Percentiles rank a stretch among this genome's conserved stretches.
phyloP scores from a whole-genome alignment of 2,329 filamentous ascomycete species.

The Stachybotrys chlorohalonatus region DNA sequence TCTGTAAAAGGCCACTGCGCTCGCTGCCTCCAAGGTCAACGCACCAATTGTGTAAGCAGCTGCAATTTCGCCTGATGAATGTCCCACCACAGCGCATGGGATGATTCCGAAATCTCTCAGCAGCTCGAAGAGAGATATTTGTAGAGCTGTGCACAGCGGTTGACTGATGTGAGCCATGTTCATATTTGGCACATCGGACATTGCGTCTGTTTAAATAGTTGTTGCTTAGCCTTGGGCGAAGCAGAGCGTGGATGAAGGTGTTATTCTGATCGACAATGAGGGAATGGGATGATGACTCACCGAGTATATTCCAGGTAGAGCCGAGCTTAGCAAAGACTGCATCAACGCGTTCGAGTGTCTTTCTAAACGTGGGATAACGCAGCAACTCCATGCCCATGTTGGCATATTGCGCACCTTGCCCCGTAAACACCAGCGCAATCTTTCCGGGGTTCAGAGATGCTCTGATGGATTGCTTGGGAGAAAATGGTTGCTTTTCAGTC shows the following conservation, averaged over 20 bases:
- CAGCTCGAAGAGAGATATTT: conserved; percentile 34
- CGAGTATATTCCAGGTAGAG: not conserved
- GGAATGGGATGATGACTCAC: not conserved
- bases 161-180: conserved; percentile 26
- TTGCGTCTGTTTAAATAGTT: not conserved
- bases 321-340: not conserved
- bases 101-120: conserved; percentile 28
- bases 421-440: conserved; percentile 12
- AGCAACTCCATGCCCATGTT: conserved; percentile 10
- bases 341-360: not conserved
- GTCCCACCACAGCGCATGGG: conserved; percentile 28
- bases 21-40: conserved; percentile 29
- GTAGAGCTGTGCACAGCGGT: conserved; percentile 32
- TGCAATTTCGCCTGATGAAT: conserved; percentile 37
- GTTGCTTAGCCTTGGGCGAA: not conserved
- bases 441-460: not conserved
- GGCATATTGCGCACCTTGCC: conserved; percentile 14
- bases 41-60: conserved; percentile 34
- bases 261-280: not conserved
- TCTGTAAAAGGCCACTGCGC: conserved; percentile 38
- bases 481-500: not conserved
- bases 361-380: not conserved
- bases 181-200: conserved; percentile 8
- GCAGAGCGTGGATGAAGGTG: not conserved
- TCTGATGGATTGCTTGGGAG: not conserved